phyloP scores from a whole-genome alignment of 768 basidiomycete species.

The Porphyrellus cyaneotinctus region DNA sequence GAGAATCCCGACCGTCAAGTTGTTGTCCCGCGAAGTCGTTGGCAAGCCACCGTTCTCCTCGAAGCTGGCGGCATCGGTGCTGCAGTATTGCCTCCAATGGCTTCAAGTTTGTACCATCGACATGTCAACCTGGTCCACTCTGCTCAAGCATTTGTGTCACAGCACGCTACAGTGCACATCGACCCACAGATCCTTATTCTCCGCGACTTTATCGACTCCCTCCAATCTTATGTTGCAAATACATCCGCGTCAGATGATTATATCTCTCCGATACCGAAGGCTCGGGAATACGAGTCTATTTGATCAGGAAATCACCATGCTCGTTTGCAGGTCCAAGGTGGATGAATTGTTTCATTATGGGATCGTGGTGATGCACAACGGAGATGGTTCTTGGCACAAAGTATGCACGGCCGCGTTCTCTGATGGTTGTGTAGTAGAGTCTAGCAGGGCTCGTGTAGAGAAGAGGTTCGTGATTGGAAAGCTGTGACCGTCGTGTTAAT shows the following conservation, averaged over 20 bases:
- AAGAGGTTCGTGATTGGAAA: slow-evolving; percentile 3
- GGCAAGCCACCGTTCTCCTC: slow-evolving; percentile 78
- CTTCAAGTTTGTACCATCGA: slow-evolving; percentile 55
- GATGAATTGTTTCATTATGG: slow-evolving; percentile 7
- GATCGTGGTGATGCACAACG: slow-evolving; percentile 2
- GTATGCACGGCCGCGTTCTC: slow-evolving; percentile 12
- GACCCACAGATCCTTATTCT: slow-evolving; percentile 83
- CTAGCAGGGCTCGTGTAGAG: not conserved
- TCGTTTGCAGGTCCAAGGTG: slow-evolving; percentile 10
- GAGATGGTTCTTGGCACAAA: slow-evolving; percentile 7
- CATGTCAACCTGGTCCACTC: not conserved
- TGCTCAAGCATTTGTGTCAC: not conserved
- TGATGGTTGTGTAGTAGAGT: not conserved
- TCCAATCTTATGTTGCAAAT: slow-evolving; percentile 40
- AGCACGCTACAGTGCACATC: slow-evolving; percentile 87
- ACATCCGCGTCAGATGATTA: slow-evolving; percentile 28
- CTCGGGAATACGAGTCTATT: slow-evolving; percentile 8
- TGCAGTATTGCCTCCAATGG: slow-evolving; percentile 86
- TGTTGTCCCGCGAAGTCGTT: slow-evolving; percentile 69
- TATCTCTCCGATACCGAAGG: slow-evolving; percentile 42
- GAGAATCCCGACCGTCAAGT: slow-evolving; percentile 45
- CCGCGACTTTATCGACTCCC: slow-evolving; percentile 74
- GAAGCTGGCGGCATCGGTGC: slow-evolving; percentile 88
- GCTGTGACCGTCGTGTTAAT: too few relatives aligned
- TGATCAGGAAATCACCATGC: not conserved